Evolutionary conservation across 148 eudicot genomes (phyloP), one percentile per base, ranked within the genome.

Genomic region (Rhododendron kiyosumense): DNA sequence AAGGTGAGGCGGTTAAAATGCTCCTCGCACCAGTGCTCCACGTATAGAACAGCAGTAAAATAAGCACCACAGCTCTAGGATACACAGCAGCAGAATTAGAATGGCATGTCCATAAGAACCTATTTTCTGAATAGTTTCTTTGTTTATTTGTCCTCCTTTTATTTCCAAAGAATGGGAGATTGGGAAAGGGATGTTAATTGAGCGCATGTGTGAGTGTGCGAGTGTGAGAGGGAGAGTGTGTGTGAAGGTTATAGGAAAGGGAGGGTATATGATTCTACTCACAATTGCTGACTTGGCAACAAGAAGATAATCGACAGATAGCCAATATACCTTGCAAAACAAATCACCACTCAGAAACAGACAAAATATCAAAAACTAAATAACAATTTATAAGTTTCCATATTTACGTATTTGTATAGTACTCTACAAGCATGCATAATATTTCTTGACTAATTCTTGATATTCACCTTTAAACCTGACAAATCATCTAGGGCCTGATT

Each of bases 11-110:
- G 57, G 45, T 90, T 87, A 85, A 97, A 95, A 86, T 94, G 89
- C 83, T 97, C 97, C 85, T 95, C 95, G 91, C 98, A 97, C 99
- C 99, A 97, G 88, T 97, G 92, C 89, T 97, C 99, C 90, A 97
- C 98, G 84, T 97, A 97, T 84, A 97, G 90, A 87, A 97, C 92
- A 83, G 99, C 95, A 86, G 99, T 95, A 86, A 97, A 95, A 91
- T 93, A 97, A 81, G 99, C 95, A 45, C 98, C 99, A 86, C 94
- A 95, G 46, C 85, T 85, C 99, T 97, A 67, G 26, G 8, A 54
- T 18, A 65, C 15, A 84, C 76, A 8, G 71, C 85, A 78, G 46
- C 51, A 78, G 18, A 46, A 48, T 87, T 30, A 83, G 79, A 83
- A 78, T 87, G 81, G 77, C 43, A 79, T 38, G 57, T 28, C 18